These are phyloP conservation scores for Polymyxa betae DNA, from an alignment of 208 protist species.

Conservation along the genomic window DNA sequence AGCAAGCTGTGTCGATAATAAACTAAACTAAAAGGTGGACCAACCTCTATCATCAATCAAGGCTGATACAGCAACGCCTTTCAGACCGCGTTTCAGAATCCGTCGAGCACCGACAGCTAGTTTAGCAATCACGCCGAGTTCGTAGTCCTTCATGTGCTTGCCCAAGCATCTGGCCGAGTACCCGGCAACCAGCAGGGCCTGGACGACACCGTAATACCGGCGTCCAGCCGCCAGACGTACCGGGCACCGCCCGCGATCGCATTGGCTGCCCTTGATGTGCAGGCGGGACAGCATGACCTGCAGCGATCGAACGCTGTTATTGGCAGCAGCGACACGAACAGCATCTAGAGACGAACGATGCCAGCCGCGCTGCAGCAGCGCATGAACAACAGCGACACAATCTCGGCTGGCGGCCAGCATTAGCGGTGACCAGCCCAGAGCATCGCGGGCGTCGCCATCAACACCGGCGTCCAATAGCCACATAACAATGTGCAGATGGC, in stretches of 20 bases:
- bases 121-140: background rate
- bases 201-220: background rate
- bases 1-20: background rate
- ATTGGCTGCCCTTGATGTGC: background rate
- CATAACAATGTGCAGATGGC: conserved; percentile 14
- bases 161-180: background rate
- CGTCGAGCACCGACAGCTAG: background rate
- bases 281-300: background rate
- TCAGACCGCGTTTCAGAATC: background rate
- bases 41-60: background rate
- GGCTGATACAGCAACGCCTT: background rate
- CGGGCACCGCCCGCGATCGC: conserved; percentile 14
- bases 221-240: background rate
- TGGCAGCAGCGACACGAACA: conserved; percentile 14
- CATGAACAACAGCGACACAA: background rate
- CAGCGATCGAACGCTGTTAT: background rate
- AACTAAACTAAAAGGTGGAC: background rate
- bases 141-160: background rate
- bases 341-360: background rate
- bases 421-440: background rate
- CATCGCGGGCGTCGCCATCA: conserved; percentile 6
- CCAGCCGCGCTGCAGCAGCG: background rate
- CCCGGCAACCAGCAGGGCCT: conserved; percentile 36
- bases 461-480: background rate
- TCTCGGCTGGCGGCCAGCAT: conserved; percentile 25